A percentile compares a stretch with the other conserved stretches of the same genome.
phyloP scores from a whole-genome alignment of 2,329 filamentous ascomycete genomes.

The Penicillium rolfsii region DNA sequence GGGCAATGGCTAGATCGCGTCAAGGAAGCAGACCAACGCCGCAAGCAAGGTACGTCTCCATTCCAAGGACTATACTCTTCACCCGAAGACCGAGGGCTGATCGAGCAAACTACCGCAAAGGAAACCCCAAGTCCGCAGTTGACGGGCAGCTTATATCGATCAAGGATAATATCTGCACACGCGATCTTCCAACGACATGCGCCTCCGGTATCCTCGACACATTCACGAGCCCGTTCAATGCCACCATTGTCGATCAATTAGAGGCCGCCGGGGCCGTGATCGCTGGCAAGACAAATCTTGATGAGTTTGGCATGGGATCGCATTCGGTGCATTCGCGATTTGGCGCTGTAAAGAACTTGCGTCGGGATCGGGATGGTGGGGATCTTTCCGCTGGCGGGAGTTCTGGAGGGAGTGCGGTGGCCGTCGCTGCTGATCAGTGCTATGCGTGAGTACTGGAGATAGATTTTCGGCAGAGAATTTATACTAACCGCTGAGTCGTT shows the following conservation, averaged over 20 bases:
- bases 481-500: slow-evolving; percentile 13
- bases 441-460: slow-evolving; percentile 53
- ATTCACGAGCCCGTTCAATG: slow-evolving; percentile 77
- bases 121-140: slow-evolving; percentile 40
- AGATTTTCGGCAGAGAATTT: background rate
- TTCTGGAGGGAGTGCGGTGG: slow-evolving; percentile 89
- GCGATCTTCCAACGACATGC: slow-evolving; percentile 74
- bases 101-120: slow-evolving; percentile 27
- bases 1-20: slow-evolving; percentile 42
- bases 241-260: slow-evolving; percentile 75
- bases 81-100: background rate
- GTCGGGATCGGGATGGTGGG: slow-evolving; percentile 42
- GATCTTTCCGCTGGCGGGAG: slow-evolving; percentile 77
- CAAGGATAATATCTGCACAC: slow-evolving; percentile 77
- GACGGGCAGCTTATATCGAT: slow-evolving; percentile 61
- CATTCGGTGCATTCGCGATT: slow-evolving; percentile 71
- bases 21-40: slow-evolving; percentile 42
- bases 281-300: slow-evolving; percentile 85
- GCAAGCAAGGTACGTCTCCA: slow-evolving; percentile 36
- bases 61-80: background rate
- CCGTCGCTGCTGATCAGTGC: slow-evolving; percentile 68
- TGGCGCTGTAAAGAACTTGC: slow-evolving; percentile 64
- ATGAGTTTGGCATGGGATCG: slow-evolving; percentile 95
- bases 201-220: slow-evolving; percentile 73
- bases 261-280: slow-evolving; percentile 64